A percentile compares a stretch with the other conserved stretches of the same genome.
These are phyloP conservation scores for Rubroshorea leprosula DNA, from an alignment of 345 rosid genomes.

Conservation along the genomic window DNA sequence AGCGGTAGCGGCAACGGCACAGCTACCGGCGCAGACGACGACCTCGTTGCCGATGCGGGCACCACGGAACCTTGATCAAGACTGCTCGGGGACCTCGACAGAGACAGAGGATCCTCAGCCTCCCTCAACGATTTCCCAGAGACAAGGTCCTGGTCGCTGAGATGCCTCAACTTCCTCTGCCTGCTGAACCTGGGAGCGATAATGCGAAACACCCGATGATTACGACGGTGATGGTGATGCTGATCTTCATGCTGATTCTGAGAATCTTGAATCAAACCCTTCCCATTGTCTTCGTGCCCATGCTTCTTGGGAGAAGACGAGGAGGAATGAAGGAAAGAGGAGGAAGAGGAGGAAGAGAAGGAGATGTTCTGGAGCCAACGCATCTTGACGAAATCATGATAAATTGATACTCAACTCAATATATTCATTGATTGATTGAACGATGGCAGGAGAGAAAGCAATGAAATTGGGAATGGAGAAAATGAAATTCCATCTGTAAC, in stretches of 20 bases:
- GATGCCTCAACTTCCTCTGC: constrained; percentile 55
- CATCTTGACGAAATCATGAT: constrained; percentile 49
- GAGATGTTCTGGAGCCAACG: constrained; percentile 71
- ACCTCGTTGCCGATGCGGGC: constrained; percentile 6
- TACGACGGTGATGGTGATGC: constrained; percentile 9
- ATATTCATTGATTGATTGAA: not conserved
- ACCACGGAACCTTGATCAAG: constrained; percentile 4
- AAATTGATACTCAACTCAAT: not conserved
- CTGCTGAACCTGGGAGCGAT: constrained; percentile 42
- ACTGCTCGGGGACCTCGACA: constrained; percentile 27
- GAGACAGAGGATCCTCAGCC: not conserved
- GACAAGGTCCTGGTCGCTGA: constrained; percentile 40
- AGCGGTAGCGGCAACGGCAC: constrained; percentile 53
- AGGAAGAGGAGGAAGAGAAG: constrained; percentile 23
- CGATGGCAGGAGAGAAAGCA: not conserved
- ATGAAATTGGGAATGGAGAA: not conserved
- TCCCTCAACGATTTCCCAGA: constrained; percentile 7
- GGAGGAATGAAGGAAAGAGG: not conserved
- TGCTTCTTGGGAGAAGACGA: constrained; percentile 10
- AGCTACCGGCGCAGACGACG: constrained; percentile 24
- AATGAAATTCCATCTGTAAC: not conserved
- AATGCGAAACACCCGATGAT: constrained; percentile 20
- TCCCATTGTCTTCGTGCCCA: not conserved
- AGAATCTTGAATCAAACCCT: too few species aligned
- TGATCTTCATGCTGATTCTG: not conserved